Conservation (phyloP, 1,284 basidiomycete species). For the Puccinia hordei region DNA sequence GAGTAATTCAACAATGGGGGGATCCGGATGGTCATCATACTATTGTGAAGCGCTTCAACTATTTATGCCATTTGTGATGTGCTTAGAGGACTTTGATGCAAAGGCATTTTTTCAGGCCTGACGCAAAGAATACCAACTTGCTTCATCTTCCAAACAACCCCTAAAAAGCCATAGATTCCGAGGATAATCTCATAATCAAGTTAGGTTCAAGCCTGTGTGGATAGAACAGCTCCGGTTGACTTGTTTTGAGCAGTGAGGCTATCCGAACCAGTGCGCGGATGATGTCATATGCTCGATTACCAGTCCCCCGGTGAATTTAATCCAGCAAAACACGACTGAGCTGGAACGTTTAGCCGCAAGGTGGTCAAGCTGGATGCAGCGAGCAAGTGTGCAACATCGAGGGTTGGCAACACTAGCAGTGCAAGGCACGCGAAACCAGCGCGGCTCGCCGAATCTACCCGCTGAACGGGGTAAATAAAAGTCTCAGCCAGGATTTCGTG, state of each 20-base stretch:
- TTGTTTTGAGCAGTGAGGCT: neutral
- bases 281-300: neutral
- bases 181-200: neutral
- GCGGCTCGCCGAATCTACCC: neutral
- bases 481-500: slow-evolving; percentile 6
- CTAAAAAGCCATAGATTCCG: neutral
- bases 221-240: neutral
- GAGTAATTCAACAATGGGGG: neutral
- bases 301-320: neutral
- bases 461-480: neutral
- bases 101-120: too few relatives aligned
- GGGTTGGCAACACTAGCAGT: slow-evolving; percentile 1
- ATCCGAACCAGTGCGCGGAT: neutral
- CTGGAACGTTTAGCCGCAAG: neutral
- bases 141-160: neutral
- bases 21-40: neutral
- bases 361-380: neutral
- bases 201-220: neutral
- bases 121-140: neutral
- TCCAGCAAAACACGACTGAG: neutral
- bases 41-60: neutral
- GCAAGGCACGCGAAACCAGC: neutral
- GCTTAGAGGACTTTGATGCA: neutral
- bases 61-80: neutral
- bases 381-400: neutral